Evolutionary conservation across 129 eudicot genomes (phyloP), one percentile per base, ranked within the genome.

Genomic region (Flaveria brownii): DNA sequence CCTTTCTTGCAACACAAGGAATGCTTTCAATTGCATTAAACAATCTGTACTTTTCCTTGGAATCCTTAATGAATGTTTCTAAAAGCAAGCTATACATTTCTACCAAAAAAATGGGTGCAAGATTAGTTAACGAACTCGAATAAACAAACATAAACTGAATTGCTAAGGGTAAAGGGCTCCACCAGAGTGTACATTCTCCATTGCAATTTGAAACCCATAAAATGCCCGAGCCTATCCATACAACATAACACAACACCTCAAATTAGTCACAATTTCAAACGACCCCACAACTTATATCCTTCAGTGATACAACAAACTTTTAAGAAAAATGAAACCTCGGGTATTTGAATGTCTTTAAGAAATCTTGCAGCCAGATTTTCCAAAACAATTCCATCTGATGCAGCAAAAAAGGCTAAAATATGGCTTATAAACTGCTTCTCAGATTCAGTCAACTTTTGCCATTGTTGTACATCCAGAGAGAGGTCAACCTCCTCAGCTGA

Each of bases 401-500:
- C 87, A 50, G 96, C 97, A 62, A 92, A 92, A 73, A 92, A 92
- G 33, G 97, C 97, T 73, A 92, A 81, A 13, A 92, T 84, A 72
- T 92, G 97, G 64, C 91, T 87, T 75, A 92, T 81, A 59, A 92
- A 92, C 76, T 84, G 88, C 63, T 84, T 85, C 70, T 92, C 97
- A n/a, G 91, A 82, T 50, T 70, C 84, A 50, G 93, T 71, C 75
- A 89, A 79, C 4, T 78, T 75, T 73, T 87, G 87, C 97, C 96
- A 92, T 17, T 92, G 97, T 56, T 78, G 91, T 60, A 89, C 77
- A 71, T 92, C 97, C 57, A 79, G 73, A 55, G 97, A 89, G 77
- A 92, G 97, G 82, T 89, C 97, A 52, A 92, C 97, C 83, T 92
- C 96, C 89, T 92, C 96, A 26, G 85, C 96, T 88, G 88, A 64